These are phyloP conservation scores for Ormosia semicastrata DNA, from an alignment of 306 rosid species.

Conservation along the genomic window DNA sequence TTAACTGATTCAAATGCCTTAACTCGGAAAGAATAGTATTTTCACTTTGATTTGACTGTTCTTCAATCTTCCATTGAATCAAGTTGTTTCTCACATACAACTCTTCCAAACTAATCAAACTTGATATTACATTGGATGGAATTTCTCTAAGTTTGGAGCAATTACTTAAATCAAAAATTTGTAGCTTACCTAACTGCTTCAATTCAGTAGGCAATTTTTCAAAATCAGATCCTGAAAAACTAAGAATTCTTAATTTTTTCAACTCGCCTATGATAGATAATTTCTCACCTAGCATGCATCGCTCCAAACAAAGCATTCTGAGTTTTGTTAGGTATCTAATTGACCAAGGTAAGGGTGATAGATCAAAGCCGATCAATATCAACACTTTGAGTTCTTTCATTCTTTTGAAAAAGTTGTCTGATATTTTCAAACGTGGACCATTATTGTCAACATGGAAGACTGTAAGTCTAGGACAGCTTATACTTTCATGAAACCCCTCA, in stretches of 20 bases:
- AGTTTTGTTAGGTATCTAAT: background rate
- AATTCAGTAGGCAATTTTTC: slow-evolving; percentile 27
- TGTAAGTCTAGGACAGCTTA: background rate
- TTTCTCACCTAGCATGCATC: background rate
- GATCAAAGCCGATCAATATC: background rate
- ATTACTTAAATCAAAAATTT: slow-evolving; percentile 16
- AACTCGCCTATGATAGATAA: slow-evolving; percentile 26
- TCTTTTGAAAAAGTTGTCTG: background rate
- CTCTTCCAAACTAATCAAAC: slow-evolving; percentile 27
- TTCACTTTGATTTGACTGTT: background rate
- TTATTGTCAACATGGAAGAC: background rate
- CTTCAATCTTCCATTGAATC: slow-evolving; percentile 10
- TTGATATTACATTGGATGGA: slow-evolving; percentile 22
- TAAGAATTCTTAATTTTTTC: slow-evolving; percentile 34
- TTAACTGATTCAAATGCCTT: background rate
- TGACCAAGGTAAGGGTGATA: background rate
- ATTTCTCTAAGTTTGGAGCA: background rate
- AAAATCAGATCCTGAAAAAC: slow-evolving; percentile 9
- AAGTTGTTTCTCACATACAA: slow-evolving; percentile 30
- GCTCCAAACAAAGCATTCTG: slow-evolving; percentile 23
- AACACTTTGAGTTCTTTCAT: slow-evolving; percentile 15
- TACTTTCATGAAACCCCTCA: background rate
- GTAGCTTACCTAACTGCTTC: slow-evolving; percentile 16
- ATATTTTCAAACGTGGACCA: background rate
- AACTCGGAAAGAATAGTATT: background rate